Percentiles rank a stretch among this genome's conserved stretches.
Conservation (phyloP, 768 basidiomycete species). For the Pisolithus marmoratus region DNA sequence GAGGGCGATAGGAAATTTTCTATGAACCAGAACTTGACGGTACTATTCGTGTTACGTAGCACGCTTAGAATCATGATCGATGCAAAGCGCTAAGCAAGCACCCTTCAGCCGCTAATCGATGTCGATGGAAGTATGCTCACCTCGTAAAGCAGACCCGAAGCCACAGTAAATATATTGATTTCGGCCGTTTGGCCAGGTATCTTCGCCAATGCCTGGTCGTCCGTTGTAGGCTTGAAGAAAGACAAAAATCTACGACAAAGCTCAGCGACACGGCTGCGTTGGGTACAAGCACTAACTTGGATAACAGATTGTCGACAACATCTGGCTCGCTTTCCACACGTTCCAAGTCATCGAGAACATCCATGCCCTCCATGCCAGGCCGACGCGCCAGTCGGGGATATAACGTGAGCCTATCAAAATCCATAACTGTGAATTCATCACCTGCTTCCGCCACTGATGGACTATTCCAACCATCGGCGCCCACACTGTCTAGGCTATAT, state of each 20-base stretch:
- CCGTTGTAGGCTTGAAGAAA: slow-evolving; percentile 32
- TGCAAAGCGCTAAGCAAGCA: slow-evolving; percentile 69
- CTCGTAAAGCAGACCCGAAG: slow-evolving; percentile 94
- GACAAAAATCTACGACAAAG: slow-evolving; percentile 36
- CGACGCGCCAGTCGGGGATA: slow-evolving; percentile 71
- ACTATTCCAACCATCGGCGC: slow-evolving; percentile 87
- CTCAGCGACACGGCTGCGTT: slow-evolving; percentile 1
- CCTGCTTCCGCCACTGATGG: slow-evolving; percentile 62
- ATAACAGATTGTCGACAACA: slow-evolving; percentile 43
- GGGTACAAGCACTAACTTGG: slow-evolving; percentile 38
- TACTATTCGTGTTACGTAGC: slow-evolving; percentile 86
- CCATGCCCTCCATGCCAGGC: slow-evolving; percentile 73
- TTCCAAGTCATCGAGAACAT: slow-evolving; percentile 60
- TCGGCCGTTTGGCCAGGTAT: slow-evolving; percentile 58
- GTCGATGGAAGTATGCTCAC: slow-evolving; percentile 35
- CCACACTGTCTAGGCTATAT: slow-evolving; percentile 78
- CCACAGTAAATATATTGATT: slow-evolving; percentile 99
- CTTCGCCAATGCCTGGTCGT: slow-evolving; percentile 21
- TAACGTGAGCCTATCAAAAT: slow-evolving; percentile 85
- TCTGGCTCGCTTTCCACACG: slow-evolving; percentile 30
- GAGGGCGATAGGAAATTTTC: slow-evolving; percentile 98
- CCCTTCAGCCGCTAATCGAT: slow-evolving; percentile 3
- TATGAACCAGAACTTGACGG: slow-evolving; percentile 99
- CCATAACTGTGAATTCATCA: slow-evolving; percentile 73
- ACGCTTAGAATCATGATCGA: slow-evolving; percentile 99